phyloP scores from a whole-genome alignment of 2,329 filamentous ascomycete genomes.

The Pseudogymnoascus sp. region DNA sequence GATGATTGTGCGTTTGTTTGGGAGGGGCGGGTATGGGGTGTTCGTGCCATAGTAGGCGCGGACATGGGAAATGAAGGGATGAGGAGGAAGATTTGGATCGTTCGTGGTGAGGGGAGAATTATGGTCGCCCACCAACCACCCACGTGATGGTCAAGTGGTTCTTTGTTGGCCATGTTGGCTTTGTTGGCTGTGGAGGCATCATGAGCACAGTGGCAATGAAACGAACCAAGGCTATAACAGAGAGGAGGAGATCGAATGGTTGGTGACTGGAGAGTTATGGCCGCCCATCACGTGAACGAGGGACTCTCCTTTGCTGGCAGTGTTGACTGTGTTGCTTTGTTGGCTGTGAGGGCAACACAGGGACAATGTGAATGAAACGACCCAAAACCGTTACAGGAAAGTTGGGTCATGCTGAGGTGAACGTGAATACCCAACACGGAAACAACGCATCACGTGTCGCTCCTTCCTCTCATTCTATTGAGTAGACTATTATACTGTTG shows the following conservation, averaged over 20 bases:
- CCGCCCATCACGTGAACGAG: not conserved
- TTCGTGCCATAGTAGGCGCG: not conserved
- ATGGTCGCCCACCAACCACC: not conserved
- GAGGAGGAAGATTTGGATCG: not conserved
- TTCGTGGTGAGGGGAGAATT: not conserved
- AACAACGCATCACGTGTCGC: not conserved
- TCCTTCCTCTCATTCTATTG: not conserved
- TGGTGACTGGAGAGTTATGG: not conserved
- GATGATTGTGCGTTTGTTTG: not conserved
- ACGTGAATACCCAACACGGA: not conserved
- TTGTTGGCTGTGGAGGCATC: not conserved
- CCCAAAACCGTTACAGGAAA: not conserved
- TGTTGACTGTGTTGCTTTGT: not conserved
- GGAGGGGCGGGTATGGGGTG: not conserved
- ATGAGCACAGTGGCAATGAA: not conserved
- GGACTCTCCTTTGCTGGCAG: not conserved
- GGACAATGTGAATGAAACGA: not conserved
- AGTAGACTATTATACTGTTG: too few relatives aligned
- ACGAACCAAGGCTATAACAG: not conserved
- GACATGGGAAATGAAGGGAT: slow-evolving; percentile 2
- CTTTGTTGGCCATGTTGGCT: not conserved
- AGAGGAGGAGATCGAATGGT: not conserved
- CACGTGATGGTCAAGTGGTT: not conserved
- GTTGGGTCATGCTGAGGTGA: not conserved
- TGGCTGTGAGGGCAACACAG: not conserved